Conservation (phyloP, 2,329 filamentous ascomycete genomes). For the Scytalidium lignicola region DNA sequence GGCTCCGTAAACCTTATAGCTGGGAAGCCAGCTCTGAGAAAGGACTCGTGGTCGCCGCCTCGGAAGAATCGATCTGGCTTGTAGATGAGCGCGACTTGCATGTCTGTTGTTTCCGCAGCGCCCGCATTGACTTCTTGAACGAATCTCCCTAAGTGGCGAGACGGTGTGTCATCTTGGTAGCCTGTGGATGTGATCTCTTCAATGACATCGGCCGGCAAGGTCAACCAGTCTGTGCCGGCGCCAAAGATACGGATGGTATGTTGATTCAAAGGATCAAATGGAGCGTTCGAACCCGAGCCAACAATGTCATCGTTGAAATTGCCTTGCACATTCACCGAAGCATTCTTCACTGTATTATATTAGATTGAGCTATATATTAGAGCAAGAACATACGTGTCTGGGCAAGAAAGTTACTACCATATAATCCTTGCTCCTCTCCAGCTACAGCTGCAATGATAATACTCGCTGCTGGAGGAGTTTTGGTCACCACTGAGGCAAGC, state of each 20-base stretch:
- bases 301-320: constrained; percentile 56
- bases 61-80: constrained; percentile 50
- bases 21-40: constrained; percentile 45
- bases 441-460: constrained; percentile 52
- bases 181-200: constrained; percentile 33
- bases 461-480: constrained; percentile 40
- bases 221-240: constrained; percentile 22
- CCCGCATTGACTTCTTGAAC: constrained; percentile 43
- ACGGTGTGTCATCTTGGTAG: constrained; percentile 49
- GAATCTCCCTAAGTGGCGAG: constrained; percentile 49
- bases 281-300: constrained; percentile 39
- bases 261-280: constrained; percentile 39
- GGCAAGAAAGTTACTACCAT: constrained; percentile 46
- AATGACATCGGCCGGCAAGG: constrained; percentile 2
- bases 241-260: constrained; percentile 50
- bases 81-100: constrained; percentile 53
- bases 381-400: constrained; percentile 36
- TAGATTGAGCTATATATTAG: not conserved
- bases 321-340: constrained; percentile 48
- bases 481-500: constrained; percentile 45
- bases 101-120: constrained; percentile 43
- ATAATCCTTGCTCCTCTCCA: constrained; percentile 53
- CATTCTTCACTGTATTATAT: constrained; percentile 27
- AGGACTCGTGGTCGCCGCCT: constrained; percentile 50
- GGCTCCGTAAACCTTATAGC: constrained; percentile 52